phyloP scores from a whole-genome alignment of 345 rosid species.

The Sisymbrium irio region DNA sequence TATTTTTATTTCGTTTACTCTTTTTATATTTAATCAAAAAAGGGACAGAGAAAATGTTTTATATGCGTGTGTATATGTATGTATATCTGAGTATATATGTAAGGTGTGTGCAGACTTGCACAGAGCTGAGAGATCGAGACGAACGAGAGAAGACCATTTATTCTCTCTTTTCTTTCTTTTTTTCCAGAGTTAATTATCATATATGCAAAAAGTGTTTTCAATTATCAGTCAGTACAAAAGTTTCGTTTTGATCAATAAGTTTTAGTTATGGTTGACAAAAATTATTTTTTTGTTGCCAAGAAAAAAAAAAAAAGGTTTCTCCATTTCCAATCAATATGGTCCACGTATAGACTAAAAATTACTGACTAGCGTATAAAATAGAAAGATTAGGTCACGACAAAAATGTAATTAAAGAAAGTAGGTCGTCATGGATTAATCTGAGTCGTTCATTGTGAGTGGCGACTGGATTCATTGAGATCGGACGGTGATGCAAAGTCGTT shows the following conservation, averaged over 20 bases:
- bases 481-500: slow-evolving; percentile 32
- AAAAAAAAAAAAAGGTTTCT: neutral
- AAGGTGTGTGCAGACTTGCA: slow-evolving; percentile 25
- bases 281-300: neutral
- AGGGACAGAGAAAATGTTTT: slow-evolving; percentile 11
- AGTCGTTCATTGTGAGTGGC: slow-evolving; percentile 14
- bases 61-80: neutral
- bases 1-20: neutral
- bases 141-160: slow-evolving; percentile 19
- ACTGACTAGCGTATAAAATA: slow-evolving; percentile 23
- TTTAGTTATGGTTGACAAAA: slow-evolving; percentile 11
- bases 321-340: slow-evolving; percentile 7
- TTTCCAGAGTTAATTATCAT: neutral
- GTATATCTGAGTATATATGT: slow-evolving; percentile 8
- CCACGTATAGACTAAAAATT: slow-evolving; percentile 21
- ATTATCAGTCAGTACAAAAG: neutral
- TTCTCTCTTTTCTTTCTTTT: slow-evolving; percentile 4
- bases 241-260: neutral
- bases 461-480: slow-evolving; percentile 33
- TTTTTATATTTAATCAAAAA: neutral
- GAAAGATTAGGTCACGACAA: slow-evolving; percentile 27
- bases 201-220: neutral
- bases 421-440: slow-evolving; percentile 26
- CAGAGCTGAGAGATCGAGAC: slow-evolving; percentile 36
- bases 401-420: slow-evolving; percentile 27